Base-by-base conservation (phyloP, 345 rosid species). In the Leavenworthia alabamica region DNA sequence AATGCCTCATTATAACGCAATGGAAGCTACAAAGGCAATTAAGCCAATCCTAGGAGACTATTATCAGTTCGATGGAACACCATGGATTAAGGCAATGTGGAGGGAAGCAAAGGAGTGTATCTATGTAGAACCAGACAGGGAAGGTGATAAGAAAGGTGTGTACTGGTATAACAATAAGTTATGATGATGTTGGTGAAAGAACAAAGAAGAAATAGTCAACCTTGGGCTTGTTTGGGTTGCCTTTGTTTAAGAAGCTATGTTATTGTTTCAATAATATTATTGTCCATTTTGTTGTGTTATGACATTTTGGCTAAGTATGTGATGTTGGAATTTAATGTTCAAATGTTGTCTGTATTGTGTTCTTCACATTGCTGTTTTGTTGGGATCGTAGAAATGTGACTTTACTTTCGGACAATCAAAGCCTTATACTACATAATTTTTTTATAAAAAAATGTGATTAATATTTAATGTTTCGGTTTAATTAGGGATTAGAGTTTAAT, bases 61-160 rank as follows among this genome's bases (percentile, higher is more conserved):
- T 61, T 84, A 91, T 60, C 86, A 79, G 67, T 84, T 74, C 4
- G 98, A 91, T 39, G 82, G 81, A 43, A 91, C 92, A 9, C 84
- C 98, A 0, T 12, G 81, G 17, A 56, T 62, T 62, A 80, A 73
- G 79, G 95, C 96, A 0, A 61, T 89, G 70, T 91, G 82, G 83
- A 88, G 98, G 73, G 98, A 88, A 74, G 88, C 95, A 2, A 86
- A 83, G 76, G 98, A 91, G 68, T 91, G 98, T 40, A 37, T 91
- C 41, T 91, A 80, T 47, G 96, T 88, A 3, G 93, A 83, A 73
- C 79, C 76, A 1, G 98, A 91, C 10, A 92, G 81, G 23, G 85
- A 60, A 11, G 75, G 65, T 61, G 72, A 74, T 57, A 75, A 26
- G 75, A 75, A 80, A 76, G 98, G 98, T 40, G 90, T 88, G 10